These are phyloP conservation scores for Dacryopinax spathularia DNA, from an alignment of 768 basidiomycete species.

Conservation along the genomic window DNA sequence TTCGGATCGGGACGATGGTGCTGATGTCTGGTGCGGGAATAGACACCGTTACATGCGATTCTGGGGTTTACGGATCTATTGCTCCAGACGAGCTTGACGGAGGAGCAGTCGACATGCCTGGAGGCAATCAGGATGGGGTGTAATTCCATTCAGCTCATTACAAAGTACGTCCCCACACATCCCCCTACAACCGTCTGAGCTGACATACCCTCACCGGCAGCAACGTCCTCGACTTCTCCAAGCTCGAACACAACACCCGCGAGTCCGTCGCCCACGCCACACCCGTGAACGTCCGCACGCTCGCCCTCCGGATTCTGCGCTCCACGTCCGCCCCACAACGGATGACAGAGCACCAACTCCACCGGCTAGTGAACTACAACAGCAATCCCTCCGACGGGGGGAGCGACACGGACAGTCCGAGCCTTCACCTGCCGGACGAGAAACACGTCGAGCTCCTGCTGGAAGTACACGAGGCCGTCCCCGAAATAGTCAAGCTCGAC, in stretches of 20 bases:
- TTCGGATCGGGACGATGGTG: no score
- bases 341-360: background rate
- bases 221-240: slow-evolving; percentile 1
- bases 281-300: background rate
- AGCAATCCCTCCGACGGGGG: no score
- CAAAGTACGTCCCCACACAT: background rate
- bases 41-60: background rate
- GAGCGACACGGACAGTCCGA: background rate
- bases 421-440: background rate
- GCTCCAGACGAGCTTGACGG: background rate
- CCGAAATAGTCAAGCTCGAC: background rate
- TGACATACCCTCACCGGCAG: background rate
- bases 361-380: background rate
- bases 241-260: background rate
- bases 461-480: background rate
- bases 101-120: background rate
- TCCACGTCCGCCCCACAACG: background rate
- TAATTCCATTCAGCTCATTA: background rate
- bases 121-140: background rate
- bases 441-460: slow-evolving; percentile 1
- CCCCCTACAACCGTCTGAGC: background rate
- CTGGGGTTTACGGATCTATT: background rate
- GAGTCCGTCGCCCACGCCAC: background rate
- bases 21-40: background rate
- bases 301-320: background rate